A percentile compares a stretch with the other conserved stretches of the same genome.
These are phyloP conservation scores for Arabis hirsuta DNA, from an alignment of 345 rosid genomes.

Conservation along the genomic window DNA sequence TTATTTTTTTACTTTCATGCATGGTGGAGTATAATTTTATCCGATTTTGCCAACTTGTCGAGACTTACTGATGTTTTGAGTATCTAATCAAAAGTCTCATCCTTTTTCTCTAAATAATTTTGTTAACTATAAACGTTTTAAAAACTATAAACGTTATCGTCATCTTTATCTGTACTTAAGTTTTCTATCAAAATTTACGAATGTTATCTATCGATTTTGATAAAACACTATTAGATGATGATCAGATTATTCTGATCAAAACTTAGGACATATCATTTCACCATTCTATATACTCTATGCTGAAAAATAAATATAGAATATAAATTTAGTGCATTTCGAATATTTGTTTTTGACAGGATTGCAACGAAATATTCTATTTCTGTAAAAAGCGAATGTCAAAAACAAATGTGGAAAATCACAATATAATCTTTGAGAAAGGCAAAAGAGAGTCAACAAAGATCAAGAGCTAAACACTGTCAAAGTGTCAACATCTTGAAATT, in stretches of 20 bases:
- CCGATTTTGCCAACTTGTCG: conserved; percentile 18
- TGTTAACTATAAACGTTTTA: neutral
- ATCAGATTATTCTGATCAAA: neutral
- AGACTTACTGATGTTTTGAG: neutral
- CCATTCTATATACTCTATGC: neutral
- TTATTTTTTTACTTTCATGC: conserved; percentile 7
- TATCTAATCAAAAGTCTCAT: conserved; percentile 24
- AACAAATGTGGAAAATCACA: neutral
- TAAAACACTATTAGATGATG: neutral
- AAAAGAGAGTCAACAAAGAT: conserved; percentile 22
- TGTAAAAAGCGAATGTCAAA: conserved; percentile 23
- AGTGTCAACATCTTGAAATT: conserved; percentile 32
- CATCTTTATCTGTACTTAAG: neutral
- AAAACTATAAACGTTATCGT: neutral
- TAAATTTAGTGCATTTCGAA: neutral
- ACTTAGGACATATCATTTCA: neutral
- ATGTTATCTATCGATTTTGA: neutral
- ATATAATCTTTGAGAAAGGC: conserved; percentile 1
- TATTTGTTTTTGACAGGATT: neutral
- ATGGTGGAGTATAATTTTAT: conserved; percentile 31
- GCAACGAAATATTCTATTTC: neutral
- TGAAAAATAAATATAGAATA: neutral
- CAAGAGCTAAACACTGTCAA: neutral
- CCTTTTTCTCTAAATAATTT: neutral
- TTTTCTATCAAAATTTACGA: neutral